These are phyloP conservation scores for Syncephalastrum racemosum DNA, from an alignment of 371 early-diverging fungal species.

Conservation along the genomic window DNA sequence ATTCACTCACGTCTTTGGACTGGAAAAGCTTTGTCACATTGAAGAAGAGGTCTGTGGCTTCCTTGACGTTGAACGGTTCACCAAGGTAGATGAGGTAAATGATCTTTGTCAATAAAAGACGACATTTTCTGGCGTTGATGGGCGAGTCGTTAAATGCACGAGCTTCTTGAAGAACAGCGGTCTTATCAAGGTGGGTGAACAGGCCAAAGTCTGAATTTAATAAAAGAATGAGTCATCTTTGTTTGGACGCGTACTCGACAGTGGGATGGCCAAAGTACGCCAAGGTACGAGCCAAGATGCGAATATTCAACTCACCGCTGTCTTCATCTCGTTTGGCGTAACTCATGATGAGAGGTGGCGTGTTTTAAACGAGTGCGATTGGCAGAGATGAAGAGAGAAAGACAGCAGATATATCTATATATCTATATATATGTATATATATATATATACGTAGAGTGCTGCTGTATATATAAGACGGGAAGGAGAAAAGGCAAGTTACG, in stretches of 20 bases:
- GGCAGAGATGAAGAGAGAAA: too few species aligned
- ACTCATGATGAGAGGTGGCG: constrained; percentile 43
- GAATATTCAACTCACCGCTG: constrained; percentile 32
- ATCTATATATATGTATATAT: too few species aligned
- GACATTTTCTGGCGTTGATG: constrained; percentile 92
- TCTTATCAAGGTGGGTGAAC: constrained; percentile 82
- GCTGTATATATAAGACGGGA: too few species aligned
- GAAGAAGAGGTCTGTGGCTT: constrained; percentile 98
- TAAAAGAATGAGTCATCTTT: neutral
- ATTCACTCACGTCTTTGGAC: constrained; percentile 81
- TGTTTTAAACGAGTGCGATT: too few species aligned
- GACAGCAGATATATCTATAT: too few species aligned
- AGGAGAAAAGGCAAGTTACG: too few species aligned
- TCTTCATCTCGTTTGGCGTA: constrained; percentile 66
- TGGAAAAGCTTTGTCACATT: constrained; percentile 97
- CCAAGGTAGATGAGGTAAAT: constrained; percentile 89
- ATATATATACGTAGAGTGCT: too few species aligned
- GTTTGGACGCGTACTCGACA: constrained; percentile 6
- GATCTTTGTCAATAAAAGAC: constrained; percentile 90
- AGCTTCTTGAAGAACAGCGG: constrained; percentile 94
- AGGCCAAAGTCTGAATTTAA: constrained; percentile 46
- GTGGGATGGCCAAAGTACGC: neutral
- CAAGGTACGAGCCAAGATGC: constrained; percentile 2
- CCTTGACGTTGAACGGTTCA: constrained; percentile 84
- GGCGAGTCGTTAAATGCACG: constrained; percentile 96